These are phyloP conservation scores for Puccinia polysora DNA, from an alignment of 1,284 basidiomycete species.

Conservation along the genomic window DNA sequence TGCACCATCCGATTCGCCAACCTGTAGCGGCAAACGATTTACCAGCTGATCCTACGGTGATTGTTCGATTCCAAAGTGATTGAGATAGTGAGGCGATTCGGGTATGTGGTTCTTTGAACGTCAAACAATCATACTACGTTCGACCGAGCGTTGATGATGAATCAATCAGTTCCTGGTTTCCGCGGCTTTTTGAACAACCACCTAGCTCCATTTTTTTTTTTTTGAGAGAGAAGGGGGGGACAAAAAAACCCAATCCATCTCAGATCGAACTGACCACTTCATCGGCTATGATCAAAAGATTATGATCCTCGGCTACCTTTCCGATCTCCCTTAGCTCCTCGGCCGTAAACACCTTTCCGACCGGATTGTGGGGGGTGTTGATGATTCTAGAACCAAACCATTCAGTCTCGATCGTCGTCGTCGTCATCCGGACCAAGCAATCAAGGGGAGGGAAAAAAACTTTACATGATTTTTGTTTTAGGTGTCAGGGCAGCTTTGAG, in stretches of 20 bases:
- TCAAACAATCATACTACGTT: slow-evolving; percentile 76
- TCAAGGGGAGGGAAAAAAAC: neutral
- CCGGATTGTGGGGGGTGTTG: slow-evolving; percentile 93
- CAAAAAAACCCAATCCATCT: too few species aligned
- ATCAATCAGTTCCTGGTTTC: neutral
- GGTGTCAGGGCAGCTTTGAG: slow-evolving; percentile 74
- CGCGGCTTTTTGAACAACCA: too few species aligned
- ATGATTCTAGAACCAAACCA: slow-evolving; percentile 59
- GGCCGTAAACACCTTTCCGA: slow-evolving; percentile 87
- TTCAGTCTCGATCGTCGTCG: neutral
- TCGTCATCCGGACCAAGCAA: neutral
- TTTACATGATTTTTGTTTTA: slow-evolving; percentile 74
- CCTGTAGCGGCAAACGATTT: slow-evolving; percentile 93
- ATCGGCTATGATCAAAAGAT: slow-evolving; percentile 87
- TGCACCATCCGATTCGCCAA: slow-evolving; percentile 79
- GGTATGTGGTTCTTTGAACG: slow-evolving; percentile 82
- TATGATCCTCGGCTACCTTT: slow-evolving; percentile 79
- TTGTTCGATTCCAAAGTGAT: slow-evolving; percentile 95
- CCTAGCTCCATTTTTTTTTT: neutral
- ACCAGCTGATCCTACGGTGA: slow-evolving; percentile 72
- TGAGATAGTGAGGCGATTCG: slow-evolving; percentile 72
- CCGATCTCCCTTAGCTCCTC: slow-evolving; percentile 79
- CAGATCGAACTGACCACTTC: slow-evolving; percentile 69
- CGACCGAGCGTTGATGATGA: neutral
- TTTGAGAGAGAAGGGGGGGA: too few species aligned